phyloP scores from a whole-genome alignment of 495 filamentous ascomycete genomes.

The Oleoguttula mirabilis region DNA sequence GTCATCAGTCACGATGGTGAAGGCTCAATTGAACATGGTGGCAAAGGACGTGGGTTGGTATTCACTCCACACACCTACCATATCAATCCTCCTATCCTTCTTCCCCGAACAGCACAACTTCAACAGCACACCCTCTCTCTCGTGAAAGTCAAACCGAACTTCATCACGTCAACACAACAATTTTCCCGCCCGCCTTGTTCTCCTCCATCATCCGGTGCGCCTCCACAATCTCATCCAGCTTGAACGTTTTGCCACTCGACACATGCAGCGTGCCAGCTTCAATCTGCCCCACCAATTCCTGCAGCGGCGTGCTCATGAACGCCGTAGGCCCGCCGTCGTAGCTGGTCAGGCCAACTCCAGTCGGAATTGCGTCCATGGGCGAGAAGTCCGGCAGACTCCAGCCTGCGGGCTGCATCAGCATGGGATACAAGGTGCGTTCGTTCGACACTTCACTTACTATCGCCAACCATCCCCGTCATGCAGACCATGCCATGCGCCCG shows the following conservation, averaged over 20 bases:
- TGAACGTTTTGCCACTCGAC: slow-evolving; percentile 36
- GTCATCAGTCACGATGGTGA: too few species aligned
- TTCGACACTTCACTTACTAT: slow-evolving; percentile 23
- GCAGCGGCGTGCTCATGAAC: slow-evolving; percentile 38
- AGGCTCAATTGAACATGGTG: too few species aligned
- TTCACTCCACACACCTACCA: too few species aligned
- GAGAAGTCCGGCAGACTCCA: slow-evolving; percentile 36
- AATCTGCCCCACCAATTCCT: slow-evolving; percentile 33
- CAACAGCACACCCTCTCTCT: too few species aligned
- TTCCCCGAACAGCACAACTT: too few species aligned
- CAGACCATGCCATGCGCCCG: slow-evolving; percentile 35
- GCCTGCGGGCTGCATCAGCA: background rate
- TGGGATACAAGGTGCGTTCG: slow-evolving; percentile 21
- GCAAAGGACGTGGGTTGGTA: too few species aligned
- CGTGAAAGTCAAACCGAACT: too few species aligned
- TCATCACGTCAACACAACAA: slow-evolving; percentile 24
- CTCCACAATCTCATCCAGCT: slow-evolving; percentile 40
- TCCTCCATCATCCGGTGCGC: slow-evolving; percentile 32
- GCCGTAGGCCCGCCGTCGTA: slow-evolving; percentile 35
- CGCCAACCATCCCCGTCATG: slow-evolving; percentile 41
- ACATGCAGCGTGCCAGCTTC: slow-evolving; percentile 32
- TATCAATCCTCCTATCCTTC: too few species aligned
- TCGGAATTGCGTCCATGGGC: slow-evolving; percentile 38
- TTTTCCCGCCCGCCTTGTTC: slow-evolving; percentile 25
- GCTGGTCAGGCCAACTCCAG: slow-evolving; percentile 33